These are phyloP conservation scores for Calycina herbarum DNA, from an alignment of 2,329 filamentous ascomycete species.

Conservation along the genomic window DNA sequence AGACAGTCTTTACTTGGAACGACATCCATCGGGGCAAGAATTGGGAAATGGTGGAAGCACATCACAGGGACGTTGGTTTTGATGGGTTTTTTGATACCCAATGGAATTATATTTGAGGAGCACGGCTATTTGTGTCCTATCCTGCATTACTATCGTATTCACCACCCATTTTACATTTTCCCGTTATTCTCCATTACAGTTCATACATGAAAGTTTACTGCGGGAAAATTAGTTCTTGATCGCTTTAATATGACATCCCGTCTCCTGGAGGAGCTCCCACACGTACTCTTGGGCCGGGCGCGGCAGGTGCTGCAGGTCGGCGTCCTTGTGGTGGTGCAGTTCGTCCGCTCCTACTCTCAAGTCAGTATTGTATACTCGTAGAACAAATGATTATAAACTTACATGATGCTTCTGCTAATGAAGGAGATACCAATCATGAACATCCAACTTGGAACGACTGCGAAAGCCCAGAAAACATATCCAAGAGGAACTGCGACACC, in stretches of 20 bases:
- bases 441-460: constrained; percentile 69
- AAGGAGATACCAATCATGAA: constrained; percentile 78
- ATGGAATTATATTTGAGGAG: constrained; percentile 32
- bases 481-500: constrained; percentile 63
- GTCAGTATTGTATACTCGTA: constrained; percentile 28
- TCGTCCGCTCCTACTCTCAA: constrained; percentile 30
- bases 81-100: constrained; percentile 31
- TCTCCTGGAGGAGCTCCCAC: constrained; percentile 32
- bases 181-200: constrained; percentile 8
- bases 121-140: constrained; percentile 24
- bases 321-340: constrained; percentile 13
- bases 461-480: constrained; percentile 67
- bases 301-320: constrained; percentile 22
- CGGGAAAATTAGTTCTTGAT: constrained; percentile 22
- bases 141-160: constrained; percentile 15
- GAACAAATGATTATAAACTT: constrained; percentile 42
- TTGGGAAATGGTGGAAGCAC: too few relatives aligned
- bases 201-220: constrained; percentile 18
- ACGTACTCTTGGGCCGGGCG: constrained; percentile 26
- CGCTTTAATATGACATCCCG: constrained; percentile 13
- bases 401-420: constrained; percentile 74
- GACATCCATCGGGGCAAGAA: too few relatives aligned
- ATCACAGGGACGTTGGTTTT: background rate
- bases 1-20: too few relatives aligned
- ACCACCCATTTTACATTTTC: constrained; percentile 10